A percentile compares a stretch with the other conserved stretches of the same genome.
Conservation (phyloP, 2,329 filamentous ascomycete species). For the Dryadomyces sulphureus region DNA sequence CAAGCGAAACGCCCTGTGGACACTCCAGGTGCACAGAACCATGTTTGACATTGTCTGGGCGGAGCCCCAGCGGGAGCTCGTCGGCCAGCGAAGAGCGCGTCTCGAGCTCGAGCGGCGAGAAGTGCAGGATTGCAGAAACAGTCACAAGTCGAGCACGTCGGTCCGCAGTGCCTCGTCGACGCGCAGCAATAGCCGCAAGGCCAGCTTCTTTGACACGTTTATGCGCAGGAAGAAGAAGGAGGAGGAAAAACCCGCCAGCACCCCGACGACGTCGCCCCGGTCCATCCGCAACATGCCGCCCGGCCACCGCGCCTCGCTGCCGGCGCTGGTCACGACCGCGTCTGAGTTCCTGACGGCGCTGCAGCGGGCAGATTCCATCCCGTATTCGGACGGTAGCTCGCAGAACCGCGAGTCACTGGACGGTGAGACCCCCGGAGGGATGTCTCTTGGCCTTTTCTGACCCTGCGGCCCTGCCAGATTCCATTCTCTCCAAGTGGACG, state of each 20-base stretch:
- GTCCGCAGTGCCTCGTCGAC: conserved; percentile 29
- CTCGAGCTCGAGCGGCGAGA: conserved; percentile 28
- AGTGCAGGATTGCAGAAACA: conserved; percentile 15
- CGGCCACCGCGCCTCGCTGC: not conserved
- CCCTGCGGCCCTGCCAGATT: conserved; percentile 19
- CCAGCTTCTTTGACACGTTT: conserved; percentile 28
- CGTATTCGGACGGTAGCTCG: conserved; percentile 5
- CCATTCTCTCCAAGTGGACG: conserved; percentile 30
- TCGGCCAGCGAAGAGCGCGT: conserved; percentile 35
- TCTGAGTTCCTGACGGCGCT: not conserved
- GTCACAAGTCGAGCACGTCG: conserved; percentile 22
- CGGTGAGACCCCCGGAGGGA: conserved; percentile 3
- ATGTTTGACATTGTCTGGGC: conserved; percentile 50
- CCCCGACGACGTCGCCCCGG: not conserved
- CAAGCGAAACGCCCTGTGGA: not conserved
- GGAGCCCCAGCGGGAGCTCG: conserved; percentile 35
- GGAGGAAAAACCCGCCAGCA: not conserved
- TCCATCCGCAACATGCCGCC: conserved; percentile 1
- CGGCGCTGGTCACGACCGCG: not conserved
- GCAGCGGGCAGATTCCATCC: not conserved
- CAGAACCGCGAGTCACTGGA: conserved; percentile 8
- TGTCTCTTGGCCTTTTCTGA: not conserved
- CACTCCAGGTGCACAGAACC: not conserved
- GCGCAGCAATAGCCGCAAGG: conserved; percentile 18
- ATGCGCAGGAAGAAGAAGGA: conserved; percentile 7